Evolutionary conservation across 441 rosid genomes (phyloP).

Genomic region (Mallotus repandus): DNA sequence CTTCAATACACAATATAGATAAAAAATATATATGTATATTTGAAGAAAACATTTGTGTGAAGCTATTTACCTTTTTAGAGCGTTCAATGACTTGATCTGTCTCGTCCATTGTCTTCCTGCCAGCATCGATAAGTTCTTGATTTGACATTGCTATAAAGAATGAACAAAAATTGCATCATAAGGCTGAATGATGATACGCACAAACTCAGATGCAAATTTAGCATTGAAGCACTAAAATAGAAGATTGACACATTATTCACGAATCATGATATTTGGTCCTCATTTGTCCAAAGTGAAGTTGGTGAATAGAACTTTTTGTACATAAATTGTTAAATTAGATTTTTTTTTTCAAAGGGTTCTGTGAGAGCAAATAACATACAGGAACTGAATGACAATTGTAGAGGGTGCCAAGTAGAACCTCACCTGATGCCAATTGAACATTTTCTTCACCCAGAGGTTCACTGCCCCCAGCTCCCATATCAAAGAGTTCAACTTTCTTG

Average conservation of each 20-base stretch:
- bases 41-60: conserved; percentile 13
- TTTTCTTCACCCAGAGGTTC: conserved; percentile 84
- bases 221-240: not conserved
- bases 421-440: conserved; percentile 87
- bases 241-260: not conserved
- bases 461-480: conserved; percentile 90
- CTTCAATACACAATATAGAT: conserved; percentile 23
- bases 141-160: conserved; percentile 74
- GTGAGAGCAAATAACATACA: not conserved
- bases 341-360: not conserved
- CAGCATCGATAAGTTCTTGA: conserved; percentile 84
- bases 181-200: not conserved
- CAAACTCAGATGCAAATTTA: not conserved
- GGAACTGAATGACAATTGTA: not conserved
- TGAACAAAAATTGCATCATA: conserved; percentile 13
- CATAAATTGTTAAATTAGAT: not conserved
- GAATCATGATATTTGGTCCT: not conserved
- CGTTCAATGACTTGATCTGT: conserved; percentile 97
- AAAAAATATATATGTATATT: not conserved
- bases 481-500: conserved; percentile 92
- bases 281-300: too few species aligned
- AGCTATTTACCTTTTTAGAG: conserved; percentile 66
- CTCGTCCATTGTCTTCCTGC: conserved; percentile 86
- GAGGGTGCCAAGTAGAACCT: conserved; percentile 19
- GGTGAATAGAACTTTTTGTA: not conserved